Base-by-base conservation (phyloP, 495 filamentous ascomycete species). In the Apiosordaria backusii region DNA sequence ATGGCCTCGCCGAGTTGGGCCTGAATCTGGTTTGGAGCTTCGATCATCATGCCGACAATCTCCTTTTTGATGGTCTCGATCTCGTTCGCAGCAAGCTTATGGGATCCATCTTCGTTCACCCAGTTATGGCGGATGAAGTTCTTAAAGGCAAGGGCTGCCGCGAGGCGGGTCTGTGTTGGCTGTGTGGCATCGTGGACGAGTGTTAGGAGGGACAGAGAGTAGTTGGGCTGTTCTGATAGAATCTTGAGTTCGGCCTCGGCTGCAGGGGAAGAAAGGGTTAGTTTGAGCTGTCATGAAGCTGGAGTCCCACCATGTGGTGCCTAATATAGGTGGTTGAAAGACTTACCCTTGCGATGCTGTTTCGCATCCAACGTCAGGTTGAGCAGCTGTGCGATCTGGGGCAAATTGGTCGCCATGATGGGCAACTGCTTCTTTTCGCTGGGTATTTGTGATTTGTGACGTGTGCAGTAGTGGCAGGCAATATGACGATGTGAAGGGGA, bases 141-240 rank as follows among this genome's bases (percentile, higher is more conserved):
- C 80, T 99, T 99, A 85, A 99, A 98, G 81, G 88, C 96, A 57
- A 99, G 83, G 26, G 95, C 92, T 71, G 90, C 90, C n/a, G 95
- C 86, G 55, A 98, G 89, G 25, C 96, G 88, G 68, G 88, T 92
- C 71, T 91, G 92, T 60, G 80, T 76, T 9, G 90, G 87, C 66
- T 86, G 86, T 25, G 80, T 75, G 22, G 87, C 87, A 67, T 87
- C 84, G 22, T 91, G 91, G 61, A 96, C 92, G 73, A 98, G 92
- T 63, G 90, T 90, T 25, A 99, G 87, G 45, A 99, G 86, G 61
- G 86, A 83, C 62, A 97, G 79, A n/a, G 95, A 91, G 79, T 95
- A 99, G 65, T 88, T 87, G 5, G 91, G 89, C 76, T 92, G 90
- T 68, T 81, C 83, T 78, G 97, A 87, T 75, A 91, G 87, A 67